These are phyloP conservation scores for Xylariaceae sp. DNA, from an alignment of 2,329 filamentous ascomycete species.

Conservation along the genomic window DNA sequence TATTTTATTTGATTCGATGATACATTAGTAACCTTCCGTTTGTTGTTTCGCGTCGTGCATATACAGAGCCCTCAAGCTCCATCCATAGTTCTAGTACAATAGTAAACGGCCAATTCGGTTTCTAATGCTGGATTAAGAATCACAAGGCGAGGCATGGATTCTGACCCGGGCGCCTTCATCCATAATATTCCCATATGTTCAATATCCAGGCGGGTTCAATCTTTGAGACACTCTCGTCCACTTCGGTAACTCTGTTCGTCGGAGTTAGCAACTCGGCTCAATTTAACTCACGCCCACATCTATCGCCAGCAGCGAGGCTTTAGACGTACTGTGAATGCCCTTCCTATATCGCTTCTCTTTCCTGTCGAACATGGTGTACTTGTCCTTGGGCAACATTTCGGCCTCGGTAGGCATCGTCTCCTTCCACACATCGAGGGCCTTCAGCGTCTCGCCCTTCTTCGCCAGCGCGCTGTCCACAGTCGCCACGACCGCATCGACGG, in stretches of 20 bases:
- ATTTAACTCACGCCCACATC: not conserved
- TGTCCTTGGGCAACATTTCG: conserved; percentile 95
- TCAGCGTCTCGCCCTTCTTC: conserved; percentile 71
- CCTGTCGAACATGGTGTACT: conserved; percentile 97
- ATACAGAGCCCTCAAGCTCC: conserved; percentile 2
- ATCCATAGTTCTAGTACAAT: conserved; percentile 19
- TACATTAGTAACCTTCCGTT: not conserved
- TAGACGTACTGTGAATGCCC: conserved; percentile 89
- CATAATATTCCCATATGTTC: conserved; percentile 35
- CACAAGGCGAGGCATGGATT: not conserved
- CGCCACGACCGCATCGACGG: conserved; percentile 85
- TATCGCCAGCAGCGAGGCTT: not conserved
- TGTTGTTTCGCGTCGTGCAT: conserved; percentile 1
- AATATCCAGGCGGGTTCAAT: conserved; percentile 93
- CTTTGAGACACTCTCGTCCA: conserved; percentile 96
- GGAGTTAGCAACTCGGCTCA: conserved; percentile 11
- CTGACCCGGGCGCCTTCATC: not conserved
- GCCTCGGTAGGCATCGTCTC: conserved; percentile 92
- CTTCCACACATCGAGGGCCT: conserved; percentile 88
- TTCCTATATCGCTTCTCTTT: conserved; percentile 96
- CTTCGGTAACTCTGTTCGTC: conserved; percentile 72
- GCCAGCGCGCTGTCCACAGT: conserved; percentile 78
- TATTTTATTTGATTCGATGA: not conserved
- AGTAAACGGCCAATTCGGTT: conserved; percentile 21
- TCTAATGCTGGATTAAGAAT: not conserved